Conservation (phyloP, 2,329 filamentous ascomycete species). For the Verticillium nonalfalfae region DNA sequence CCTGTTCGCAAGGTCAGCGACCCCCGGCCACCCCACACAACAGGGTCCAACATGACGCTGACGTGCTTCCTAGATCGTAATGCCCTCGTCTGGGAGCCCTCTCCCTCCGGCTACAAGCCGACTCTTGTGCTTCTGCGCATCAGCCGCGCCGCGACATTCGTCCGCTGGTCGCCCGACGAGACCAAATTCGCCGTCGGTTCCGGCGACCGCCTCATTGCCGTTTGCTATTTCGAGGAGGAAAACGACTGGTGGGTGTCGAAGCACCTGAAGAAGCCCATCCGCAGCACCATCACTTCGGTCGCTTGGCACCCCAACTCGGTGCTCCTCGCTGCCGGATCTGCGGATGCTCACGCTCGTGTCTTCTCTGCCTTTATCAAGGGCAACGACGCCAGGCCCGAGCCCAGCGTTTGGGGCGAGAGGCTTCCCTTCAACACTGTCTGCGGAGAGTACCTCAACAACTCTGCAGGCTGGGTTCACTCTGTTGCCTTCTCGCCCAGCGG, state of each 20-base stretch:
- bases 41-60: background rate
- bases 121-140: constrained; percentile 95
- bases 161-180: constrained; percentile 95
- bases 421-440: constrained; percentile 98
- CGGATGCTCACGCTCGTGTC: constrained; percentile 91
- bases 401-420: constrained; percentile 88
- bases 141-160: constrained; percentile 92
- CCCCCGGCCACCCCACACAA: constrained; percentile 2
- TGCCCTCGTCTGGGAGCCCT: constrained; percentile 95
- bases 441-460: constrained; percentile 92
- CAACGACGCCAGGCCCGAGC: constrained; percentile 77
- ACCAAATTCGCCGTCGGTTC: constrained; percentile 97
- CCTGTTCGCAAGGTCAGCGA: constrained; percentile 81
- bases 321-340: constrained; percentile 89
- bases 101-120: constrained; percentile 89
- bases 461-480: constrained; percentile 92
- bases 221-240: constrained; percentile 98
- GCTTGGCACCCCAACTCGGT: constrained; percentile 98
- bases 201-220: constrained; percentile 87
- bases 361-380: constrained; percentile 97
- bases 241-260: constrained; percentile 99
- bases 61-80: constrained; percentile 66
- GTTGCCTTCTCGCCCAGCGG: constrained; percentile 91
- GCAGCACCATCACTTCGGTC: constrained; percentile 91
- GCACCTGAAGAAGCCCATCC: constrained; percentile 97